Evolutionary conservation across 2,329 filamentous ascomycete species (phyloP).

Genomic region (Hymenotorrendiella dingleyae): DNA sequence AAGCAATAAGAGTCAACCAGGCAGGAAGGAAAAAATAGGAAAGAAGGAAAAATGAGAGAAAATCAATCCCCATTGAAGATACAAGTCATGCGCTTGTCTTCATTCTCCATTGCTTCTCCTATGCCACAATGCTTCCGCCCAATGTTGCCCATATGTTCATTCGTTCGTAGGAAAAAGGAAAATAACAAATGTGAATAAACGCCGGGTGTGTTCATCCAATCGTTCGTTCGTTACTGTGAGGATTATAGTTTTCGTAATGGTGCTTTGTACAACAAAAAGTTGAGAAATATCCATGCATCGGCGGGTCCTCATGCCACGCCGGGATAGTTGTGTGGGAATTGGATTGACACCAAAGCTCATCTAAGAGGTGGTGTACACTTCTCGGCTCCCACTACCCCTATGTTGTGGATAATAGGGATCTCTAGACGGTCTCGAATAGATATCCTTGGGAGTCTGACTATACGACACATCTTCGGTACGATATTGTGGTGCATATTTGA

Average conservation of each 20-base stretch:
- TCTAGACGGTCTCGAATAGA: not conserved
- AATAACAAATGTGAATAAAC: not conserved
- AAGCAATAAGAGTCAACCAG: not conserved
- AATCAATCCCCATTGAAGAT: too few species aligned
- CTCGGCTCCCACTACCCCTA: not conserved
- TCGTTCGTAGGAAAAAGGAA: slow-evolving; percentile 2
- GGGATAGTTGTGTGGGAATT: too few species aligned
- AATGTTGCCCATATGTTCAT: slow-evolving; percentile 1
- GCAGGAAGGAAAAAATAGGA: not conserved
- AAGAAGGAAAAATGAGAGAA: too few species aligned
- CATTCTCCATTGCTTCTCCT: not conserved
- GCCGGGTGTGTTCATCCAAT: slow-evolving; percentile 1
- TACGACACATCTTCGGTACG: slow-evolving; percentile 10
- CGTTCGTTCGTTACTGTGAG: slow-evolving; percentile 8
- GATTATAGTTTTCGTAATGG: slow-evolving; percentile 4
- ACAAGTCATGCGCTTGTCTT: too few species aligned
- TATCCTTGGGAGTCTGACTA: not conserved
- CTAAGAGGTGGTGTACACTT: slow-evolving; percentile 6
- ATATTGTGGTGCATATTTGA: slow-evolving; percentile 13
- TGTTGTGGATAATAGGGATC: slow-evolving; percentile 2
- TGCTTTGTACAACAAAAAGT: slow-evolving; percentile 4
- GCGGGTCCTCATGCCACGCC: too few species aligned
- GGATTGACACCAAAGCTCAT: not conserved
- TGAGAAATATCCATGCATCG: not conserved
- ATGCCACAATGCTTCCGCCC: not conserved